phyloP scores from a whole-genome alignment of 345 rosid genomes.

The Eucalyptus virginea region DNA sequence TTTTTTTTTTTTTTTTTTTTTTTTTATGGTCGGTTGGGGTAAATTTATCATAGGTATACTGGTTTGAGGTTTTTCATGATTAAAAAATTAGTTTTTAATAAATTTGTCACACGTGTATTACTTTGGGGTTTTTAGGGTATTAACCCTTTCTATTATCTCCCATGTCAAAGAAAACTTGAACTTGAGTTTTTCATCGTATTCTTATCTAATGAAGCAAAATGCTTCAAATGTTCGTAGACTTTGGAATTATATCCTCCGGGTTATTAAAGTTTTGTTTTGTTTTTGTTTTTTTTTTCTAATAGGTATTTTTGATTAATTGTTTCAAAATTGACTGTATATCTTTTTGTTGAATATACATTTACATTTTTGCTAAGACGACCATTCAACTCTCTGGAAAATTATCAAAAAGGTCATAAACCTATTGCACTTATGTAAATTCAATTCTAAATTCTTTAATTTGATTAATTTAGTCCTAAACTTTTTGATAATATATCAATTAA shows the following conservation, averaged over 20 bases:
- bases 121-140: fast-evolving
- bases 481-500: too few species aligned
- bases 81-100: too few species aligned
- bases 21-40: too few species aligned
- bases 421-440: too few species aligned
- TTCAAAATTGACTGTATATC: not conserved
- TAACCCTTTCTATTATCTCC: not conserved
- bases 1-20: too few species aligned
- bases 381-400: too few species aligned
- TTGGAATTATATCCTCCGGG: not conserved
- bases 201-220: not conserved
- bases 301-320: not conserved
- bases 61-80: too few species aligned
- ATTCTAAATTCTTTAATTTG: not conserved
- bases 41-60: too few species aligned
- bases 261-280: not conserved
- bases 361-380: not conserved
- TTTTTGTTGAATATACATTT: not conserved
- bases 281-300: not conserved
- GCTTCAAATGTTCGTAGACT: not conserved
- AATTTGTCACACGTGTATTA: too few species aligned
- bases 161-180: not conserved
- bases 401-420: too few species aligned
- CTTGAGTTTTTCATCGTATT: not conserved
- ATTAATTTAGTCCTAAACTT: not conserved